Evolutionary conservation across 306 rosid genomes (phyloP).

Genomic region (Trifolium fragiferum): DNA sequence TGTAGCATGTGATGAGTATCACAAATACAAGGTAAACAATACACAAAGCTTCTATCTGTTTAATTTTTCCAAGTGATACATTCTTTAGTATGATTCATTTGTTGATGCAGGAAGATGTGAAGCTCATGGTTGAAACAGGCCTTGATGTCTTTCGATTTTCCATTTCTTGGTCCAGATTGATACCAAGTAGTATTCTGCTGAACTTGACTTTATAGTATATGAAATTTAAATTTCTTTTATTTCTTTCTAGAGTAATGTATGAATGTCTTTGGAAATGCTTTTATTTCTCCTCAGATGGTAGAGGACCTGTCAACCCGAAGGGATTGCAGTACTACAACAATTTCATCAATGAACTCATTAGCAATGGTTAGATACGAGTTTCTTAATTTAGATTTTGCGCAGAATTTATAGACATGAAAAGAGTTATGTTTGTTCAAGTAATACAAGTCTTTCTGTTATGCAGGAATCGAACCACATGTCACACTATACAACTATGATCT

Average conservation of each 20-base stretch:
- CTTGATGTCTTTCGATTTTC: slow-evolving; percentile 77
- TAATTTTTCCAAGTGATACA: slow-evolving; percentile 1
- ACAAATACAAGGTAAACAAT: slow-evolving; percentile 71
- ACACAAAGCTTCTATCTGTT: background rate
- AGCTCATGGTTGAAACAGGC: slow-evolving; percentile 69
- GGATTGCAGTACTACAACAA: slow-evolving; percentile 78
- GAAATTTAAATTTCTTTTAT: background rate
- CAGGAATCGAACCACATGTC: slow-evolving; percentile 83
- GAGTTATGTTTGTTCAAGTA: background rate
- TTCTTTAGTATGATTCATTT: background rate
- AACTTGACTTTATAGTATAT: background rate
- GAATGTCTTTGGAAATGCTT: background rate
- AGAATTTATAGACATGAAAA: background rate
- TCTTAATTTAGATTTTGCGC: slow-evolving; percentile 22
- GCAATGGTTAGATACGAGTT: slow-evolving; percentile 46
- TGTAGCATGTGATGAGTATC: slow-evolving; percentile 66
- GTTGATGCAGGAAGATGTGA: slow-evolving; percentile 74
- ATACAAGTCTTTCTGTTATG: background rate
- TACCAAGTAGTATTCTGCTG: slow-evolving; percentile 65
- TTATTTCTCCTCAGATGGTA: slow-evolving; percentile 55
- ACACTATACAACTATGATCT: slow-evolving; percentile 62
- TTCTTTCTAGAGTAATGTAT: background rate
- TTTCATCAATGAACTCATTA: slow-evolving; percentile 64
- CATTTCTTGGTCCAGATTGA: slow-evolving; percentile 88
- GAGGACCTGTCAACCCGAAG: slow-evolving; percentile 72